Conservation (phyloP, 2,329 filamentous ascomycete genomes). For the Colletotrichum euphorbiae region DNA sequence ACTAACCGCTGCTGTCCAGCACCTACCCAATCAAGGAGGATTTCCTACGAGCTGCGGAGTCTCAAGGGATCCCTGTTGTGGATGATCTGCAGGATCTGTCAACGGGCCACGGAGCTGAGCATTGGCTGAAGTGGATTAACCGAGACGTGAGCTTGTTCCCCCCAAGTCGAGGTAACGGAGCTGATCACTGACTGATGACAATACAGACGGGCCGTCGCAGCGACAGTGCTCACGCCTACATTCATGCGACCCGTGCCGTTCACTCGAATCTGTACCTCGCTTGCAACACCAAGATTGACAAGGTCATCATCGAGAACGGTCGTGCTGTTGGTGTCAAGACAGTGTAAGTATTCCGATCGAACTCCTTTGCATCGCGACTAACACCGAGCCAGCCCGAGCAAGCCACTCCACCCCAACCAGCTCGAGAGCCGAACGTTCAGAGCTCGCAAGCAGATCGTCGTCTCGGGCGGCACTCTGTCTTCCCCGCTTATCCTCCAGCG, state of each 20-base stretch:
- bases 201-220: conserved; percentile 75
- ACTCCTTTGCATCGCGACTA: background rate
- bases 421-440: conserved; percentile 67
- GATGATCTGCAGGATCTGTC: conserved; percentile 81
- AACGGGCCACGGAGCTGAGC: conserved; percentile 78
- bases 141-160: conserved; percentile 58
- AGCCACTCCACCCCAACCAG: conserved; percentile 70
- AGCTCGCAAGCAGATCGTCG: conserved; percentile 79
- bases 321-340: conserved; percentile 78
- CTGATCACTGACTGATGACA: conserved; percentile 20
- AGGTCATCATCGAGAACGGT: conserved; percentile 79
- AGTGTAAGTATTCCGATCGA: conserved; percentile 53
- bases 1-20: conserved; percentile 45
- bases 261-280: conserved; percentile 78
- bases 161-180: background rate
- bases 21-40: conserved; percentile 86
- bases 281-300: conserved; percentile 82
- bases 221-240: conserved; percentile 81
- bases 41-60: conserved; percentile 78
- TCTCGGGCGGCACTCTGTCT: conserved; percentile 78
- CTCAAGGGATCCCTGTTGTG: conserved; percentile 78
- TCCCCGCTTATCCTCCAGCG: conserved; percentile 81
- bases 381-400: conserved; percentile 60
- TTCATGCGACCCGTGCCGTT: conserved; percentile 79
- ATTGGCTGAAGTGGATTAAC: conserved; percentile 91